Conservation (phyloP, 2,329 filamentous ascomycete species). For the Sphaerulina populicola region DNA sequence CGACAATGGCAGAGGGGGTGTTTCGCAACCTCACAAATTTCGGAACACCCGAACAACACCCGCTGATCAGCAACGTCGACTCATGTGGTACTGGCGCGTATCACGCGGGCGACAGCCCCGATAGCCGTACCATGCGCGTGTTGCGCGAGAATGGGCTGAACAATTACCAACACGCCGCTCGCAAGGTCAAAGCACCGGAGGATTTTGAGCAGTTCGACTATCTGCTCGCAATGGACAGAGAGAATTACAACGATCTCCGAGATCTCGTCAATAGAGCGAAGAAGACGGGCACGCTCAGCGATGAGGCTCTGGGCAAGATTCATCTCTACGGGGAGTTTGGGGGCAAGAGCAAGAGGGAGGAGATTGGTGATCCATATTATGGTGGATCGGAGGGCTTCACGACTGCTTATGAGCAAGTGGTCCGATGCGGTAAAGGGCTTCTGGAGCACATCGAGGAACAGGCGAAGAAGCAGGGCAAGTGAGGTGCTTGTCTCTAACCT, state of each 20-base stretch:
- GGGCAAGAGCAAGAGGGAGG: constrained; percentile 50
- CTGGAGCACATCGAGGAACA: constrained; percentile 50
- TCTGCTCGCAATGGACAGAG: constrained; percentile 86
- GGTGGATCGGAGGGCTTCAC: constrained; percentile 75
- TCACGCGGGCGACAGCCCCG: constrained; percentile 67
- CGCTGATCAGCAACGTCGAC: constrained; percentile 62
- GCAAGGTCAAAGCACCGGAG: constrained; percentile 56
- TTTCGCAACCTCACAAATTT: constrained; percentile 62
- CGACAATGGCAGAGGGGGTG: constrained; percentile 92
- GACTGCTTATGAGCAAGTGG: constrained; percentile 75
- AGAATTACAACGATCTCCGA: constrained; percentile 65
- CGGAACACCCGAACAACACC: constrained; percentile 41
- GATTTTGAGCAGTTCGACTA: constrained; percentile 88
- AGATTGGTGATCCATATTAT: constrained; percentile 82
- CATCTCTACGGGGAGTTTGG: constrained; percentile 77
- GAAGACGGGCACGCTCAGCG: constrained; percentile 32
- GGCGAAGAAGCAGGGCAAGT: constrained; percentile 8
- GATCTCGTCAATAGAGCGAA: constrained; percentile 49
- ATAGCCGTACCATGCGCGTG: constrained; percentile 74
- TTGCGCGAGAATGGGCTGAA: constrained; percentile 60
- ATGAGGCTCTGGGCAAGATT: constrained; percentile 32
- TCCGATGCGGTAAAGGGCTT: constrained; percentile 68
- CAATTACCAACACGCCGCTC: constrained; percentile 67
- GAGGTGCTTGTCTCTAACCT: too few relatives aligned
- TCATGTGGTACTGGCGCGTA: constrained; percentile 88